Conservation (phyloP, 805 yeast genomes). For the Saturnispora besseyi region DNA sequence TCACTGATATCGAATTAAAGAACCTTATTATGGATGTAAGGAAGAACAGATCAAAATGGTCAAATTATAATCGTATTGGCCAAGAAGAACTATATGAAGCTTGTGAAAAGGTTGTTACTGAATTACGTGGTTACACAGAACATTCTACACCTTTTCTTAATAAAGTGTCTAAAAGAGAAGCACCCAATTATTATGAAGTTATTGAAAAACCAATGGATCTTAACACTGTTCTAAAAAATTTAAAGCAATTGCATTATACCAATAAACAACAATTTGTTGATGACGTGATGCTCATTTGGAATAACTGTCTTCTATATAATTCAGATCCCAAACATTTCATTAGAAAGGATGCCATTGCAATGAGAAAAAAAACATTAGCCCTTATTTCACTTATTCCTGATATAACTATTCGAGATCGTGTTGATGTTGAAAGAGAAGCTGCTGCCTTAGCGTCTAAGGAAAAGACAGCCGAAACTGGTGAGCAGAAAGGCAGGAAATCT, state of each 20-base stretch:
- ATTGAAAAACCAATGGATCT: constrained; percentile 95
- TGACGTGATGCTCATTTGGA: constrained; percentile 92
- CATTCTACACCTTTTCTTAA: constrained; percentile 94
- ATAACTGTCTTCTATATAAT: constrained; percentile 84
- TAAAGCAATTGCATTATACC: constrained; percentile 71
- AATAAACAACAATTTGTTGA: constrained; percentile 89
- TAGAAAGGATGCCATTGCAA: constrained; percentile 87
- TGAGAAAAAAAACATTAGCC: constrained; percentile 80
- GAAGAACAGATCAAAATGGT: constrained; percentile 95
- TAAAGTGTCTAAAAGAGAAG: constrained; percentile 95
- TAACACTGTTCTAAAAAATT: constrained; percentile 85
- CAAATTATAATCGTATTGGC: constrained; percentile 88
- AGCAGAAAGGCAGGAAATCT: constrained; percentile 20
- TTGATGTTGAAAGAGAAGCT: constrained; percentile 64
- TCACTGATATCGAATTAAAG: constrained; percentile 77
- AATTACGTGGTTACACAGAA: constrained; percentile 84
- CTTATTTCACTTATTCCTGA: constrained; percentile 85
- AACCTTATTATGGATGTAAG: constrained; percentile 86
- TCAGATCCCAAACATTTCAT: constrained; percentile 91
- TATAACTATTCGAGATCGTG: constrained; percentile 62
- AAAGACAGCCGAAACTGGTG: constrained; percentile 24
- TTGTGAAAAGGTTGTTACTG: constrained; percentile 89
- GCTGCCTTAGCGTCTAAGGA: constrained; percentile 31
- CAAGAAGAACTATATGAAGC: constrained; percentile 98
- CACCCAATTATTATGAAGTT: constrained; percentile 88